Base-by-base conservation (phyloP, 164 flowering plant genomes). In the Tinospora cordifolia region DNA sequence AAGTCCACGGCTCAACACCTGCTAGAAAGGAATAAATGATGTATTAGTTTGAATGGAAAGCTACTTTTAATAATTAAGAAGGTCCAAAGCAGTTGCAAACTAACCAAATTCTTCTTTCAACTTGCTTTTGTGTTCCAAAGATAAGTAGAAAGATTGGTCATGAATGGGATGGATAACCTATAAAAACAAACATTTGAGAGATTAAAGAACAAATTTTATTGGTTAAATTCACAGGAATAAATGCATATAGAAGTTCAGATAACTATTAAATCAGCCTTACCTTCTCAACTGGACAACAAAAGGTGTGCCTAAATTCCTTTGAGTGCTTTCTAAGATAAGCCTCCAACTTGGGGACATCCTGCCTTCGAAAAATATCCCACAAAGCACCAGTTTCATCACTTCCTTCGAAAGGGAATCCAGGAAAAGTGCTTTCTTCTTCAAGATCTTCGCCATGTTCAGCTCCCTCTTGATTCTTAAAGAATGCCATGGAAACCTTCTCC, bases 1-100 rank as follows among this genome's bases (percentile, higher is more conserved):
- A 92, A 0, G 96, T 89, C 96, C 98, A 92, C 8, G 98, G 87
- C 74, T 90, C 94, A 12, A 92, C 66, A 14, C 91, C 98, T 92
- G n/a, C 34, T 13, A 71, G 8, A 65, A 73, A 54, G 5, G 8
- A 8, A 40, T 6, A 15, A 6, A 51, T 51, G 15, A n/a, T n/a
- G n/a, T n/a, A 51, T 14, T 51, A 51, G 17, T 51, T 51, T 51
- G 15, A 9, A 51, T 19, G 1, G 49, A 68, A 67, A 62, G 6
- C 15, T 6, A 15, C 0, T 57, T 5, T 59, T 26, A 2, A 44
- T 21, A 30, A 54, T 30, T 24, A 6, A 11, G 26, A 58, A 70
- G 21, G n/a, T 19, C 7, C 57, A 12, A 25, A 51, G 47, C 13
- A 66, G 34, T n/a, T 24, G 21, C 10, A 10, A 36, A 76, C 86